These are phyloP conservation scores for Physcomitrellopsis africana DNA, from an alignment of 225 moss, liverwort and hornwort species.

Conservation along the genomic window DNA sequence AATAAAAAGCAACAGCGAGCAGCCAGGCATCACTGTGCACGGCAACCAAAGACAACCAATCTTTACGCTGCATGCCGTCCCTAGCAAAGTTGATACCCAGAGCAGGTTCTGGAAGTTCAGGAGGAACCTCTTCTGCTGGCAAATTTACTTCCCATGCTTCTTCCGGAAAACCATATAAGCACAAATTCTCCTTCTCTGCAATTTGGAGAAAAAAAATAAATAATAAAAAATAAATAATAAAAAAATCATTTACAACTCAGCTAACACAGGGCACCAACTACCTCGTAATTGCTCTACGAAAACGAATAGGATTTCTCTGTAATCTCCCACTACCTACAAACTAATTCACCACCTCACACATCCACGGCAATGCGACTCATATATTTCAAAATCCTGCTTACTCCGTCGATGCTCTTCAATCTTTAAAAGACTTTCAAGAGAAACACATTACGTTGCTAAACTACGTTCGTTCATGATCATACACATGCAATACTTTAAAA, in stretches of 20 bases:
- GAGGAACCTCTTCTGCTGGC: conserved; percentile 62
- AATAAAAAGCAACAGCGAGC: conserved; percentile 68
- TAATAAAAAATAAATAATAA: too few species aligned
- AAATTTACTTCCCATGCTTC: conserved; percentile 63
- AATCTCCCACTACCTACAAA: not conserved
- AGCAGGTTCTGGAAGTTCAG: conserved; percentile 61
- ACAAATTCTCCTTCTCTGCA: conserved; percentile 72
- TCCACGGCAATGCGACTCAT: not conserved
- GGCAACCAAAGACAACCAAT: conserved; percentile 61
- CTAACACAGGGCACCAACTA: not conserved
- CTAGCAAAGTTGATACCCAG: conserved; percentile 68
- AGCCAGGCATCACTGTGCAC: conserved; percentile 69
- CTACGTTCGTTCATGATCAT: not conserved
- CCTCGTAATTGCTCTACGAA: too few species aligned
- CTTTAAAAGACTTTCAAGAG: not conserved
- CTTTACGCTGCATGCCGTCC: conserved; percentile 66
- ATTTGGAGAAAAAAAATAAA: not conserved
- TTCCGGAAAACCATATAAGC: conserved; percentile 60
- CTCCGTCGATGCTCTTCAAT: not conserved
- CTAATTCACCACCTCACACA: conserved; percentile 26
- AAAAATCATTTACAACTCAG: conserved; percentile 7
- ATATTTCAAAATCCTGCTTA: not conserved
- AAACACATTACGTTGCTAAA: not conserved
- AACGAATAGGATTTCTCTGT: not conserved
- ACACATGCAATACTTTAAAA: not conserved